Conservation (phyloP, 805 yeast genomes). For the Starmerella bacillaris region DNA sequence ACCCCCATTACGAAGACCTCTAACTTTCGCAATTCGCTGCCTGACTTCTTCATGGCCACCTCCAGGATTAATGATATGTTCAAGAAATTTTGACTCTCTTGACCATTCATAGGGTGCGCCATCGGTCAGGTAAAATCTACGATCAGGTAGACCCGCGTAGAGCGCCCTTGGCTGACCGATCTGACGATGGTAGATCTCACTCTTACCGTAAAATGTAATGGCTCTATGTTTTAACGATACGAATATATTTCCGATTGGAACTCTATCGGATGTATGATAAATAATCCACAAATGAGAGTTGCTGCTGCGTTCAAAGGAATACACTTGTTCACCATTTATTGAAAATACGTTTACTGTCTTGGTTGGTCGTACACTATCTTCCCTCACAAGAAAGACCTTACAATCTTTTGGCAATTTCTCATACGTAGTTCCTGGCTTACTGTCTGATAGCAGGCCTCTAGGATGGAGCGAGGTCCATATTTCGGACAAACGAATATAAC, state of each 20-base stretch:
- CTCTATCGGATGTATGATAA: constrained; percentile 28
- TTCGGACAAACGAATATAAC: too few relatives aligned
- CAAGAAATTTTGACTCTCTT: constrained; percentile 33
- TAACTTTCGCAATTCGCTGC: constrained; percentile 37
- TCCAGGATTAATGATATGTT: constrained; percentile 35
- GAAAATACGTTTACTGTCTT: too few relatives aligned
- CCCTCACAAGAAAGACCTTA: too few relatives aligned
- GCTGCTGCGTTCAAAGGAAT: constrained; percentile 34
- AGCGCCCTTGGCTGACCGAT: constrained; percentile 27
- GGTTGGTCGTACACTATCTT: too few relatives aligned
- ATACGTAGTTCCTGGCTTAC: too few relatives aligned
- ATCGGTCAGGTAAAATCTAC: constrained; percentile 35
- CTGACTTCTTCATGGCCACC: constrained; percentile 39
- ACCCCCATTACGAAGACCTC: constrained; percentile 39
- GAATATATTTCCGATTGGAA: constrained; percentile 34
- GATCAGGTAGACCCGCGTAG: constrained; percentile 24
- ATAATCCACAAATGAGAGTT: constrained; percentile 37
- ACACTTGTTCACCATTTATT: not conserved
- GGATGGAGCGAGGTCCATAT: too few relatives aligned
- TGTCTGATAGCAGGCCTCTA: too few relatives aligned
- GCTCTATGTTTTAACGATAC: constrained; percentile 20
- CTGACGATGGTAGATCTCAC: constrained; percentile 25
- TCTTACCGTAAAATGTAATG: constrained; percentile 22
- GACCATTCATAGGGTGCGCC: constrained; percentile 44
- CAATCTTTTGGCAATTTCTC: too few relatives aligned